Conservation (phyloP, 1,284 basidiomycete species). For the Trichosporon faecale region DNA sequence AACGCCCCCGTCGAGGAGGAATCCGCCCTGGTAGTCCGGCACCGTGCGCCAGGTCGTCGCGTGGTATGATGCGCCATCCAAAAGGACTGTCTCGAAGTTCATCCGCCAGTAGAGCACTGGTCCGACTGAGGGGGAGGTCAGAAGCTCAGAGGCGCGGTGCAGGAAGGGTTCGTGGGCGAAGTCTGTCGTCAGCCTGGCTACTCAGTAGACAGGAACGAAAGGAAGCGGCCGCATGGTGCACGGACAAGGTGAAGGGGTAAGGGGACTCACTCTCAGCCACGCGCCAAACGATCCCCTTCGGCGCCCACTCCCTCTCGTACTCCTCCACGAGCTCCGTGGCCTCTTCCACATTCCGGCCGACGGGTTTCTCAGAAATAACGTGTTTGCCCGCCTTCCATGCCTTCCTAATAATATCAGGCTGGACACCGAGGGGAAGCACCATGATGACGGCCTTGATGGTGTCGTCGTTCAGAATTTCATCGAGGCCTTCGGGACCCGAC, state of each 20-base stretch:
- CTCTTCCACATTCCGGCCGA: constrained; percentile 66
- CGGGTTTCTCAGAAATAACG: constrained; percentile 73
- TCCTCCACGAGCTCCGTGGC: constrained; percentile 64
- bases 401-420: constrained; percentile 65
- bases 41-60: constrained; percentile 76
- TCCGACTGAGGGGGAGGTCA: constrained; percentile 61
- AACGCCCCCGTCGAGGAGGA: constrained; percentile 52
- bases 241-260: no score
- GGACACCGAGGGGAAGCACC: constrained; percentile 69
- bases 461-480: constrained; percentile 62
- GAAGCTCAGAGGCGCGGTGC: constrained; percentile 58
- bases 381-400: constrained; percentile 67
- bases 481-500: constrained; percentile 61
- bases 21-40: constrained; percentile 74
- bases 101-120: constrained; percentile 49
- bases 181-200: constrained; percentile 49
- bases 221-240: background rate
- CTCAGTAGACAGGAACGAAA: no score
- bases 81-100: constrained; percentile 59
- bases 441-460: constrained; percentile 72
- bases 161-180: constrained; percentile 67
- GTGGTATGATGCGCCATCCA: constrained; percentile 67
- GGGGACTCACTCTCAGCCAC: constrained; percentile 69
- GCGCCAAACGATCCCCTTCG: constrained; percentile 72
- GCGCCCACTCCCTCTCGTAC: constrained; percentile 64